phyloP scores from a whole-genome alignment of 2,329 filamentous ascomycete genomes.

The Xylariomycetidae sp. region DNA sequence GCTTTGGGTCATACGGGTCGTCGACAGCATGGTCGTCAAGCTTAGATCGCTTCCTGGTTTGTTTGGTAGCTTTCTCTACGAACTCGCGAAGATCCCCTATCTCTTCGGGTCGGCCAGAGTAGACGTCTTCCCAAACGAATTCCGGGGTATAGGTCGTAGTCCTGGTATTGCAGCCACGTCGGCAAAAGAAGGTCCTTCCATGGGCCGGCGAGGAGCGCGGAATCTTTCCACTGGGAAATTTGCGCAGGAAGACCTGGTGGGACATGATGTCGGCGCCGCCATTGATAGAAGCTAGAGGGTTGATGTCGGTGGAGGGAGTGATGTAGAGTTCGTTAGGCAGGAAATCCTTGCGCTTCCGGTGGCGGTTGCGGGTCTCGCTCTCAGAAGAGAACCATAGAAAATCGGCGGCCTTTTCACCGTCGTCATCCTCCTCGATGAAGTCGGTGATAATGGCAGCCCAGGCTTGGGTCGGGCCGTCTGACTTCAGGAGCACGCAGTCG shows the following conservation, averaged over 20 bases:
- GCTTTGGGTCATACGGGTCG: conserved; percentile 12
- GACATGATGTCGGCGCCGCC: conserved; percentile 82
- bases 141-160: conserved; percentile 90
- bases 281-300: conserved; percentile 82
- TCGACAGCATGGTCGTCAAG: conserved; percentile 27
- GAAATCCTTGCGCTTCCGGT: conserved; percentile 76
- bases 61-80: conserved; percentile 67
- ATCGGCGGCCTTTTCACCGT: conserved; percentile 72
- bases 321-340: conserved; percentile 83
- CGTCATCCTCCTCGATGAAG: conserved; percentile 68
- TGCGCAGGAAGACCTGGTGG: conserved; percentile 55
- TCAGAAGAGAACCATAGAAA: conserved; percentile 97
- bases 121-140: conserved; percentile 86
- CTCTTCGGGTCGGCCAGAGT: conserved; percentile 57
- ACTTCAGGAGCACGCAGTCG: conserved; percentile 80
- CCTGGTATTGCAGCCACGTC: conserved; percentile 80
- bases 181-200: conserved; percentile 85
- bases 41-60: conserved; percentile 47
- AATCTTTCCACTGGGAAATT: conserved; percentile 69
- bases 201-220: conserved; percentile 66
- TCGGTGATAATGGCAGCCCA: conserved; percentile 89
- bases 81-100: conserved; percentile 60
- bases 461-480: conserved; percentile 77
- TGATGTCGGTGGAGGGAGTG: conserved; percentile 79
- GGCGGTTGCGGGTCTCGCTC: conserved; percentile 77